These are phyloP conservation scores for Cytidiella melzeri DNA, from an alignment of 768 basidiomycete species.

Conservation along the genomic window DNA sequence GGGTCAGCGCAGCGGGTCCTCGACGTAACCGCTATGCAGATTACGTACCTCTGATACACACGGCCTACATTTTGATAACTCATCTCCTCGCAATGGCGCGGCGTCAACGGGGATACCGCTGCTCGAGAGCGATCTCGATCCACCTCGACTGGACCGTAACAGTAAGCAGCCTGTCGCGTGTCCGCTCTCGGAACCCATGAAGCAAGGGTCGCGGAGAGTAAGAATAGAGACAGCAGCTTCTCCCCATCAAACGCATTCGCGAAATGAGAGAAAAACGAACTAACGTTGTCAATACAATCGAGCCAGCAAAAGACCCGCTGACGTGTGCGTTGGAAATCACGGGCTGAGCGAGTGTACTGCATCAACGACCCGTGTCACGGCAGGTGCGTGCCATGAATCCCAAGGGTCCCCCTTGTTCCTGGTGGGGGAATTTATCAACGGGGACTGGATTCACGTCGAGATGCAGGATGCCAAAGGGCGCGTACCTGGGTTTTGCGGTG, in stretches of 20 bases:
- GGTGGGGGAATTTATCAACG: background rate
- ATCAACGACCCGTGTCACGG: background rate
- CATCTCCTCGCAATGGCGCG: background rate
- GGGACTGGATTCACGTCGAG: background rate
- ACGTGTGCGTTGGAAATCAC: background rate
- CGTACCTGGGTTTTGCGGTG: too few species aligned
- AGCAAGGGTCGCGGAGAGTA: too few species aligned
- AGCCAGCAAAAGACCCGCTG: background rate
- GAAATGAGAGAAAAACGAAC: background rate
- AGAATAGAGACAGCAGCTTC: too few species aligned
- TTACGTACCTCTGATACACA: slow-evolving; percentile 1
- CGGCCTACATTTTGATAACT: background rate
- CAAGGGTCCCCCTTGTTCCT: background rate
- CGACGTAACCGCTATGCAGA: background rate
- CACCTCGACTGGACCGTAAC: background rate
- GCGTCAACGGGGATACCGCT: background rate
- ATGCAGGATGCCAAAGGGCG: slow-evolving; percentile 2
- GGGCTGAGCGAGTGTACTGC: background rate
- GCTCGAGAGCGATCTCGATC: slow-evolving; percentile 7
- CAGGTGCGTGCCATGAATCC: background rate
- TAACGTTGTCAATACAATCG: background rate
- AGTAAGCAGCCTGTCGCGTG: too few species aligned
- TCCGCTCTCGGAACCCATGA: too few species aligned
- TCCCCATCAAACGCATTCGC: background rate
- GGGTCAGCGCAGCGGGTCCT: background rate